Base-by-base conservation (phyloP, 441 rosid species). In the Adansonia grandidieri region DNA sequence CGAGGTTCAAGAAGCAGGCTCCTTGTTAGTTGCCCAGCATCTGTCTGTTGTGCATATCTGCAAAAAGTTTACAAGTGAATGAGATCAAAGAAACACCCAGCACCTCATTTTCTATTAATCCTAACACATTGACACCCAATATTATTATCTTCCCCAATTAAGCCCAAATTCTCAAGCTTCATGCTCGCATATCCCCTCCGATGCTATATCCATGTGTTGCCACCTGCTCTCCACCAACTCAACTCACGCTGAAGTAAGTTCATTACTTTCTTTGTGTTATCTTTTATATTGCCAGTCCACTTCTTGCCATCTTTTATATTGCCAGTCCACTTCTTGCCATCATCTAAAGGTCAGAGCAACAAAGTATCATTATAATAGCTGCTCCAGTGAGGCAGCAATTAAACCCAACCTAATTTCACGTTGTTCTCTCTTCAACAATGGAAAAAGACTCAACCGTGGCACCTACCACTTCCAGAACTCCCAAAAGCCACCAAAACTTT, bases 21-120 rank as follows among this genome's bases (percentile, higher is more conserved):
- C 84, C 98, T 85, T 0, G 98, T 92, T 75, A 93, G 86, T 80
- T 95, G 97, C 57, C 96, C 93, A 4, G 97, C 97, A 74, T 95
- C 88, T 0, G 96, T 92, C 81, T 95, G 94, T 73, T 95, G 99
- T 37, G 99, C 99, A 4, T 82, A 89, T 83, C 97, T 93, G 88
- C 77, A 76, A 48, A 47, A 62, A 68, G 5, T 44, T 19, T 11
- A 57, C 17, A 68, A 47, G 75, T 0, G 22, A 1, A 58, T 24
- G 44, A 24, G 20, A 19, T 17, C 4, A 51, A 13, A 40, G n/a
- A 61, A 44, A 20, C n/a, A 19, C 14, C 14, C 19, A 28, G 47
- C 44, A 65, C 7, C 50, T 15, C 20, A 32, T 57, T 57, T 19
- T 57, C 28, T 19, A 11, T 19, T 57, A 19, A 57, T 63, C 67